Evolutionary conservation across 192 early-diverging fungal genomes (phyloP), one percentile per base, ranked within the genome.

Genomic region (Haplosporangium gracile): DNA sequence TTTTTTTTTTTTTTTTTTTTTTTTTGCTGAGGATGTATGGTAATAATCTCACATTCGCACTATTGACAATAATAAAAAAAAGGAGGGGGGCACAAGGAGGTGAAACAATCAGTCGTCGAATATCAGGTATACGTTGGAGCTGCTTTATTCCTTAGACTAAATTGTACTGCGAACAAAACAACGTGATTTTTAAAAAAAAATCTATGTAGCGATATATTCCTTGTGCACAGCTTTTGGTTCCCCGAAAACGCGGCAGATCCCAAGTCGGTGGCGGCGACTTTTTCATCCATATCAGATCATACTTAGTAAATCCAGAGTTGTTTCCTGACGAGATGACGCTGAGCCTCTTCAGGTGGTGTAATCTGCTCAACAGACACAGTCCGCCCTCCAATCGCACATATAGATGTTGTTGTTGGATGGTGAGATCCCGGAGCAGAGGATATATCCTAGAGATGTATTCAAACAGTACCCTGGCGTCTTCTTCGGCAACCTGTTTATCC

Each of bases 391-490:
- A 32, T 13, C 57, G 24, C 11, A 39, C n/a, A 45, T 60, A 24
- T 5, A 79, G 53, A 40, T 51, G 32, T 22, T 16, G 40, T 2
- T 70, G 51, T 40, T 72, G 34, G 51, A 79, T 13, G 2, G 53
- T 38, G 2, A 79, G 26, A 16, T 79, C 77, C 70, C 72, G 53
- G 0, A 79, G 51, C 10, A 38, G 69, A 10, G 77, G 77, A 29
- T 70, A 79, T 6, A 79, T 53, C 6, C 77, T 53, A 8, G 77
- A 79, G 34, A 79, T 53, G 40, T 79, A 79, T 39, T 70, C 77
- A 45, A 72, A 79, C 24, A 79, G 8, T 26, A 20, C 63, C 15
- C 77, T 60, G n/a, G 49, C 39, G 6, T 11, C 71, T 13, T 45
- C 51, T 26, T 79, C 74, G 20, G 34, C 20, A 39, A 2, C 51